These are phyloP conservation scores for Sesbania bispinosa DNA, from an alignment of 306 rosid species.

Conservation along the genomic window DNA sequence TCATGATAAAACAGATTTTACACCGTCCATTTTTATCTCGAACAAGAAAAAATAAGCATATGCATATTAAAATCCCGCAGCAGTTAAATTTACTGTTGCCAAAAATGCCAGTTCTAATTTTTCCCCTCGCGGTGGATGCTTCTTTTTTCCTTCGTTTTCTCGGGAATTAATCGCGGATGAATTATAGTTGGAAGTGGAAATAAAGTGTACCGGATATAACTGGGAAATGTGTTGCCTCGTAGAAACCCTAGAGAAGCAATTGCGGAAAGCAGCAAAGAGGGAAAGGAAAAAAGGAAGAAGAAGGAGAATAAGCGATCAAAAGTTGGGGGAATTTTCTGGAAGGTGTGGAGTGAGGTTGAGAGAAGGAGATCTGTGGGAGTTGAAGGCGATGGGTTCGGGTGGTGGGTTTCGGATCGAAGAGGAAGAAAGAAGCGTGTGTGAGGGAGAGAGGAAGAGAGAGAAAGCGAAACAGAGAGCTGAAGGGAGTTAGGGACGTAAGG, in stretches of 20 bases:
- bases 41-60: too few relatives aligned
- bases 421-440: too few relatives aligned
- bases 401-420: conserved; percentile 44
- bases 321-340: not conserved
- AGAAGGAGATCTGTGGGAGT: conserved; percentile 38
- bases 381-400: too few relatives aligned
- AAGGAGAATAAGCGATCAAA: conserved; percentile 2
- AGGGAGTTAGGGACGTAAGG: conserved; percentile 7
- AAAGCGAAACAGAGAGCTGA: conserved; percentile 9
- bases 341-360: conserved; percentile 24
- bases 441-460: not conserved
- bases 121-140: not conserved
- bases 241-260: conserved; percentile 55
- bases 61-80: not conserved
- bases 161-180: conserved; percentile 23
- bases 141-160: not conserved
- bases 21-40: not conserved
- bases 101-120: conserved; percentile 1
- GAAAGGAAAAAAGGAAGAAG: not conserved
- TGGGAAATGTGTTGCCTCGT: conserved; percentile 40
- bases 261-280: not conserved
- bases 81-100: conserved; percentile 4
- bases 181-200: not conserved
- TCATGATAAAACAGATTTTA: not conserved
- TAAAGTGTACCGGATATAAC: not conserved